Conservation (phyloP, 176 grass and related monocot genomes). For the Rhynchospora breviuscula region DNA sequence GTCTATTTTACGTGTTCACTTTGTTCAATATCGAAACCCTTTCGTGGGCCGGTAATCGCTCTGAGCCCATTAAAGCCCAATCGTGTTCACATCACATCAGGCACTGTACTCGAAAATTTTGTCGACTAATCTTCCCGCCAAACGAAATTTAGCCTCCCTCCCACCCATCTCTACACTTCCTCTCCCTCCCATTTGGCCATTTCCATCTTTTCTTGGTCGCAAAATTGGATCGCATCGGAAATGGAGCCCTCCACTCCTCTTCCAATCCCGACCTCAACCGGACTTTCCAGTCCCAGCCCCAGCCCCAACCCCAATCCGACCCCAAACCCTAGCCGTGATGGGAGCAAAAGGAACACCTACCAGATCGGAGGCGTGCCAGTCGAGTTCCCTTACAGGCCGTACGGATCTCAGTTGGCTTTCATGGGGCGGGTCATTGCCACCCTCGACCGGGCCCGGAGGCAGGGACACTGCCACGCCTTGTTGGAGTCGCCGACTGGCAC, state of each 20-base stretch:
- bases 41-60: too few species aligned
- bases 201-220: background rate
- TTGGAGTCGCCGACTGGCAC: constrained; percentile 96
- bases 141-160: background rate
- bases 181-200: background rate
- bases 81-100: too few species aligned
- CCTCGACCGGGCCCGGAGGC: constrained; percentile 62
- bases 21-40: too few species aligned
- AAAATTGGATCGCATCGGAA: background rate
- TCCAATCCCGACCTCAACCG: background rate
- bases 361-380: constrained; percentile 74
- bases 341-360: constrained; percentile 40
- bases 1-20: too few species aligned
- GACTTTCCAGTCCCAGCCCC: background rate
- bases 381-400: constrained; percentile 89
- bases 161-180: background rate
- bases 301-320: background rate
- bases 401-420: constrained; percentile 94
- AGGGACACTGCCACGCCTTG: constrained; percentile 73
- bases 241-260: constrained; percentile 40
- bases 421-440: constrained; percentile 86
- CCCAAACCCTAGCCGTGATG: constrained; percentile 12
- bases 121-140: background rate
- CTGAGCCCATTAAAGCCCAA: background rate
- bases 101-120: too few species aligned